These are phyloP conservation scores for Beauveria medogensis DNA, from an alignment of 2,329 filamentous ascomycete genomes.

Conservation along the genomic window DNA sequence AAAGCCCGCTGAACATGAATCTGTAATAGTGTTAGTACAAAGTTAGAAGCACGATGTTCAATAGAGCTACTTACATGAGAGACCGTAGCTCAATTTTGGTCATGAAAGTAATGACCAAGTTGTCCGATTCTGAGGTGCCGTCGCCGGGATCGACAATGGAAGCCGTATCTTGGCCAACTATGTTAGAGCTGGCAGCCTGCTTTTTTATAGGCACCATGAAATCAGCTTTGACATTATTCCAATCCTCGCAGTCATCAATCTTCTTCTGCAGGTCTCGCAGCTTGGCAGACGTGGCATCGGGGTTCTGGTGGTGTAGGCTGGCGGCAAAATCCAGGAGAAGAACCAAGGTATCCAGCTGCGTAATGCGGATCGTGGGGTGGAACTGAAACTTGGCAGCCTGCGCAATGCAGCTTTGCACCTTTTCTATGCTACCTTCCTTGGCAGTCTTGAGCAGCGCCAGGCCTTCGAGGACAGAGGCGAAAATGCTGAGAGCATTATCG, in stretches of 20 bases:
- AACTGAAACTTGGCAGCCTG: slow-evolving; percentile 64
- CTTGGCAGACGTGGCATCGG: slow-evolving; percentile 50
- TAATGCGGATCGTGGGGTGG: slow-evolving; percentile 52
- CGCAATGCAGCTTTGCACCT: slow-evolving; percentile 67
- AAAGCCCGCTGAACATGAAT: slow-evolving; percentile 48
- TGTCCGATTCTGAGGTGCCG: slow-evolving; percentile 39
- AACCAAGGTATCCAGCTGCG: slow-evolving; percentile 58
- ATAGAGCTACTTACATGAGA: slow-evolving; percentile 25
- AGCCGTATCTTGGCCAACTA: slow-evolving; percentile 50
- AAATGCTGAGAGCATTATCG: slow-evolving; percentile 57
- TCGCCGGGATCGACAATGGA: slow-evolving; percentile 43
- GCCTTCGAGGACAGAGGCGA: slow-evolving; percentile 60
- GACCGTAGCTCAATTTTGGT: slow-evolving; percentile 51
- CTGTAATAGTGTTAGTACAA: background rate
- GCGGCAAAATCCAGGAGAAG: slow-evolving; percentile 64
- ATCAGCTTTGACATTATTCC: slow-evolving; percentile 39
- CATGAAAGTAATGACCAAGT: slow-evolving; percentile 52
- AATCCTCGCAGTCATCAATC: slow-evolving; percentile 49
- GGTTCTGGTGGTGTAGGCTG: slow-evolving; percentile 55
- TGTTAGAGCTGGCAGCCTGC: slow-evolving; percentile 36
- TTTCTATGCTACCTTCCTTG: slow-evolving; percentile 58
- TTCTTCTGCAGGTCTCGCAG: slow-evolving; percentile 52
- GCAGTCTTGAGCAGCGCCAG: slow-evolving; percentile 58
- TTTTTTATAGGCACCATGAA: slow-evolving; percentile 49
- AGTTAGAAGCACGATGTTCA: background rate